These are phyloP conservation scores for Fusarium pseudograminearum DNA, from an alignment of 2,329 filamentous ascomycete species.

Conservation along the genomic window DNA sequence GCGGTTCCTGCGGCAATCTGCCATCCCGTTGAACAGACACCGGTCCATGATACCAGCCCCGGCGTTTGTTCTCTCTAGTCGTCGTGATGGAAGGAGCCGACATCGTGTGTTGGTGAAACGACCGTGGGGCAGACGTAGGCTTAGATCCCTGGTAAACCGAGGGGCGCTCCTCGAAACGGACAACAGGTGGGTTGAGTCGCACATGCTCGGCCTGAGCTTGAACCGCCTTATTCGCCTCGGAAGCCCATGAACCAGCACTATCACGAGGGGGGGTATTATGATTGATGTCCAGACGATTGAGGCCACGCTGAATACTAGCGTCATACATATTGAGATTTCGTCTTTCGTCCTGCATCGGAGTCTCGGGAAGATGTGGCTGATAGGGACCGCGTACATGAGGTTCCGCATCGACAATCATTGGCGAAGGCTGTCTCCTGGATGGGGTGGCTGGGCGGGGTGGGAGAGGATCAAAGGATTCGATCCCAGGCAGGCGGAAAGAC, in stretches of 20 bases:
- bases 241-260: slow-evolving; percentile 67
- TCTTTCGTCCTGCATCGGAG: slow-evolving; percentile 58
- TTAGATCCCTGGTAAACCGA: slow-evolving; percentile 50
- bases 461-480: slow-evolving; percentile 89
- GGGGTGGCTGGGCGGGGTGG: slow-evolving; percentile 73
- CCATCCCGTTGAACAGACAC: slow-evolving; percentile 55
- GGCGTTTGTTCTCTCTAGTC: slow-evolving; percentile 71
- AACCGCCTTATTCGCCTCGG: slow-evolving; percentile 66
- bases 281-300: slow-evolving; percentile 75
- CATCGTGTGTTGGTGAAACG: slow-evolving; percentile 68
- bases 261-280: slow-evolving; percentile 64
- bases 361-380: slow-evolving; percentile 48
- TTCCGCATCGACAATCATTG: slow-evolving; percentile 79
- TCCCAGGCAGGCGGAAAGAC: slow-evolving; percentile 81
- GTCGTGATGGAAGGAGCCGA: slow-evolving; percentile 69
- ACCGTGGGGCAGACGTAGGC: slow-evolving; percentile 48
- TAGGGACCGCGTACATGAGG: slow-evolving; percentile 52
- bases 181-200: slow-evolving; percentile 60
- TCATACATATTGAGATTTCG: slow-evolving; percentile 72
- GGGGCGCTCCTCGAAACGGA: slow-evolving; percentile 67
- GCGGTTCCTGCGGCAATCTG: slow-evolving; percentile 42
- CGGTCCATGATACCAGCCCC: slow-evolving; percentile 77
- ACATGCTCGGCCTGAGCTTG: slow-evolving; percentile 66
- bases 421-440: slow-evolving; percentile 74
- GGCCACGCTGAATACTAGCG: slow-evolving; percentile 72